Evolutionary conservation across 768 basidiomycete genomes (phyloP), one percentile per base, ranked within the genome.

Genomic region (Suillus clintonianus): DNA sequence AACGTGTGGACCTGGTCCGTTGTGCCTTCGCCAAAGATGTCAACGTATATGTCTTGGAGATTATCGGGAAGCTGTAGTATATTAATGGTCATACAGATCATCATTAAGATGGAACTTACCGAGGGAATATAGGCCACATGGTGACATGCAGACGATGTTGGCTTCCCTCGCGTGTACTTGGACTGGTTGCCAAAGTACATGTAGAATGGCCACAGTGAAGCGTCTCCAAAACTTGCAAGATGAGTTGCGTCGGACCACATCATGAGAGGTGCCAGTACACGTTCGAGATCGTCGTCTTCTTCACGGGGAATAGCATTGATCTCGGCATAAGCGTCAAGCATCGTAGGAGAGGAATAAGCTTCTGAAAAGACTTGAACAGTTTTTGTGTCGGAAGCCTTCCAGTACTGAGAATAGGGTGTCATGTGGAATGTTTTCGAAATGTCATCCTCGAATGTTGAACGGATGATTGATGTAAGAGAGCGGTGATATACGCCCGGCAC

Each of bases 401-500:
- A 74, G 32, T 59, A 72, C 5, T 65, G 65, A 37, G 68, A 65
- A 55, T 71, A 77, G 3, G 72, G 72, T 0, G 65, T 60, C n/a
- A 65, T 66, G 48, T 76, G 73, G 43, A 72, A 72, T n/a, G 42
- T 39, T 1, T 62, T 43, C 11, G 69, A 64, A 5, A 62, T 47
- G 4, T 67, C 53, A 5, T 72, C 67, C 9, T 62, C 15, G 19
- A 74, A 67, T 4, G 70, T 68, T 2, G 65, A 57, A 24, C 67
- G 68, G 42, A 78, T 70, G 17, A 77, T 67, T 5, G 70, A 66
- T 2, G 70, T 54, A 5, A 78, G 61, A 0, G 58, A 59, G 0
- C 75, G 72, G 42, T 77, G 68, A 47, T 67, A 66, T 3, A 81
- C 42, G 10, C 72, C 73, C 1, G 56, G 43, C 0, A 82, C 69